phyloP scores from a whole-genome alignment of 768 basidiomycete species.

The Crassisporium funariophilum region DNA sequence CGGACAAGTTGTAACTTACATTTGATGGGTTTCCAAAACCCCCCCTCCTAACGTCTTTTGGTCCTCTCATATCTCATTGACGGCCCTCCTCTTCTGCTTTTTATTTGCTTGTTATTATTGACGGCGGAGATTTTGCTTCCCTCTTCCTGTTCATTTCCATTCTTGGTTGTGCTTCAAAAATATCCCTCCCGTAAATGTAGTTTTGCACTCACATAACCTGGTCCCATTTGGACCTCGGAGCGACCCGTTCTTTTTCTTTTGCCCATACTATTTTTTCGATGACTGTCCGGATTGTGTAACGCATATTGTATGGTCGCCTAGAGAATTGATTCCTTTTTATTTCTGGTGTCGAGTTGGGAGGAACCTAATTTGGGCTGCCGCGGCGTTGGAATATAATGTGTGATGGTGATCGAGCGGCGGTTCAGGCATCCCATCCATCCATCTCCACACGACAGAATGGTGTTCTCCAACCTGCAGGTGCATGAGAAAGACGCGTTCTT shows the following conservation, averaged over 20 bases:
- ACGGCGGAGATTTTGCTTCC: slow-evolving; percentile 19
- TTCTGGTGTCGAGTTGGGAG: no score
- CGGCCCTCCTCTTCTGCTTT: slow-evolving; percentile 22
- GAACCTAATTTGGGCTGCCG: slow-evolving; percentile 6
- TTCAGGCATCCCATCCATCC: neutral
- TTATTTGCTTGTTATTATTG: slow-evolving; percentile 35
- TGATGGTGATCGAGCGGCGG: slow-evolving; percentile 8
- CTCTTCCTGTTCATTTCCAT: slow-evolving; percentile 20
- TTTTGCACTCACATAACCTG: slow-evolving; percentile 12
- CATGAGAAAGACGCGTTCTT: slow-evolving; percentile 85
- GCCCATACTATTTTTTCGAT: slow-evolving; percentile 13
- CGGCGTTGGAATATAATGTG: no score
- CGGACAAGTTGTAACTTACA: slow-evolving; percentile 22
- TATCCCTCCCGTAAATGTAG: slow-evolving; percentile 14
- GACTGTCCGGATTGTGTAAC: slow-evolving; percentile 17
- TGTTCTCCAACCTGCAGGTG: slow-evolving; percentile 64
- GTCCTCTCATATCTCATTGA: slow-evolving; percentile 13
- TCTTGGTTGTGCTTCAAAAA: slow-evolving; percentile 27
- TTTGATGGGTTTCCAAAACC: slow-evolving; percentile 14
- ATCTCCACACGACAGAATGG: slow-evolving; percentile 48
- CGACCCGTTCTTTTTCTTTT: slow-evolving; percentile 8
- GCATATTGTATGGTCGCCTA: slow-evolving; percentile 20
- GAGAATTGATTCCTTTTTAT: slow-evolving; percentile 4
- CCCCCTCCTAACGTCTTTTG: slow-evolving; percentile 10
- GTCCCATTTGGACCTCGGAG: slow-evolving; percentile 4